Percentiles rank a stretch among this genome's conserved stretches.
Evolutionary conservation across 768 basidiomycete species (phyloP).

Genomic region (Tylopilus plumbeoviolaceoides): DNA sequence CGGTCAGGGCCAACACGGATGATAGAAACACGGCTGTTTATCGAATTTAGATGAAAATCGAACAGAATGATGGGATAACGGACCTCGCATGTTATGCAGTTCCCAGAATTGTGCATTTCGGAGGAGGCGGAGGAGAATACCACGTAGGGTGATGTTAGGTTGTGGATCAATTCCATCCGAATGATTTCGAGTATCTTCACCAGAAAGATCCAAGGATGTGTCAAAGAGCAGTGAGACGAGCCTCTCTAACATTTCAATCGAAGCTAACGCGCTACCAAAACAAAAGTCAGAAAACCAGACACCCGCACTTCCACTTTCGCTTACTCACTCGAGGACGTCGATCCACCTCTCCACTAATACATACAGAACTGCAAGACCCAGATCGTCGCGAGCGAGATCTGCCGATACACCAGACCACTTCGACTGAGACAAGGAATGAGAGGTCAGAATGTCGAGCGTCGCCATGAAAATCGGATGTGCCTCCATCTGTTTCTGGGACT

Average conservation of each 20-base stretch:
- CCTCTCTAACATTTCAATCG: conserved; percentile 37
- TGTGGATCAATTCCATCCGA: conserved; percentile 12
- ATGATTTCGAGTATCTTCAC: background rate
- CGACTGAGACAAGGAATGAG: conserved; percentile 12
- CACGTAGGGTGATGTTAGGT: conserved; percentile 19
- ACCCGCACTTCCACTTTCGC: background rate
- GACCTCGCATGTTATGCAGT: conserved; percentile 55
- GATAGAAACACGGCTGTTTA: conserved; percentile 44
- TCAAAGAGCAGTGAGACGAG: conserved; percentile 38
- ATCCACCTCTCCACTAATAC: conserved; percentile 64
- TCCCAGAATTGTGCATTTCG: conserved; percentile 75
- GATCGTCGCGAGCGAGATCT: conserved; percentile 32
- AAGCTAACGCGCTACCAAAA: conserved; percentile 39
- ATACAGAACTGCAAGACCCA: conserved; percentile 49
- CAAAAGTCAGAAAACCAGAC: conserved; percentile 1
- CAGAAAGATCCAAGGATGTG: conserved; percentile 14
- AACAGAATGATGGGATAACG: conserved; percentile 18
- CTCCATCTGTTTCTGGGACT: conserved; percentile 15
- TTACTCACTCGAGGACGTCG: conserved; percentile 57
- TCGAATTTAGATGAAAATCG: background rate
- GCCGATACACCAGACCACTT: conserved; percentile 47
- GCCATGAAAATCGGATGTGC: conserved; percentile 20
- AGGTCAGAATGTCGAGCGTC: conserved; percentile 24
- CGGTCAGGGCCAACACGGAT: conserved; percentile 27
- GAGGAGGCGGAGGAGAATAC: conserved; percentile 29